These are phyloP conservation scores for Backusella australiensis DNA, from an alignment of 192 early-diverging fungal species.

Conservation along the genomic window DNA sequence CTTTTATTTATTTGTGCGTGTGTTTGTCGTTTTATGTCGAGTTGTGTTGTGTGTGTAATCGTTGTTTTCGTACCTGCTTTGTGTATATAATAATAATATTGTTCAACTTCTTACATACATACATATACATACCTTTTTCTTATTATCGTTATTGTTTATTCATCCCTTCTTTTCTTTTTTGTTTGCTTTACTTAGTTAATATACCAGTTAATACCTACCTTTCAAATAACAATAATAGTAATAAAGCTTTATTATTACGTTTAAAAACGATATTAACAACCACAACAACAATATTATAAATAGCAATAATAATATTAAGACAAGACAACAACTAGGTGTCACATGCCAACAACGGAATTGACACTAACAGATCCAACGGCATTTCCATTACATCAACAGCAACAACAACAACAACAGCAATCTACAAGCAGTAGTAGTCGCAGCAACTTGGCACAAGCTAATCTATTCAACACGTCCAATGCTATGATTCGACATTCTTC, in stretches of 20 bases:
- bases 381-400: background rate
- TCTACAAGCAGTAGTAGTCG: background rate
- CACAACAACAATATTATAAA: background rate
- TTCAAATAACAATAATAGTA: background rate
- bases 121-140: background rate
- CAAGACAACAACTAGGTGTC: background rate
- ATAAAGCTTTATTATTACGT: background rate
- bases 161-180: background rate
- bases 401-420: background rate
- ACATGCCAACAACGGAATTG: slow-evolving; percentile 1
- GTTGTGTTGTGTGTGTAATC: background rate
- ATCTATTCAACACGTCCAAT: slow-evolving; percentile 4
- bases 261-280: background rate
- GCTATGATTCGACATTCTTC: slow-evolving; percentile 16
- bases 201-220: background rate
- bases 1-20: background rate
- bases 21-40: background rate
- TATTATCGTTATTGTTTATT: background rate
- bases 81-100: background rate
- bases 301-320: background rate
- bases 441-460: background rate
- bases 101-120: background rate
- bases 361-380: background rate
- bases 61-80: background rate
- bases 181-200: background rate